Conservation (phyloP, 2,329 filamentous ascomycete genomes). For the Ophiocordyceps robertsii region DNA sequence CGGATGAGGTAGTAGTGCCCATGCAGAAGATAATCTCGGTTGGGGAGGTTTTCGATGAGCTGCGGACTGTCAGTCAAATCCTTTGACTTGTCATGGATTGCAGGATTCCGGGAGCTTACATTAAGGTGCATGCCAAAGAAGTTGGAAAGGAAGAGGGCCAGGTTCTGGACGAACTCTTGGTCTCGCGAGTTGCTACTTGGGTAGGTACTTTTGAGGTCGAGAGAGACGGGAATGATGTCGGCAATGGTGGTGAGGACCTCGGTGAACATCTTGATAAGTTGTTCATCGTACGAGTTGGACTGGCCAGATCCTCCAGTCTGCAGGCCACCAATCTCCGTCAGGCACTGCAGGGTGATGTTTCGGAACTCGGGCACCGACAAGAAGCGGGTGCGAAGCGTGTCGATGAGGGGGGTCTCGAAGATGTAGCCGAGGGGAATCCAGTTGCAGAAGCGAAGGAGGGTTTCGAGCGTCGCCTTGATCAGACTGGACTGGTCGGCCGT, state of each 20-base stretch:
- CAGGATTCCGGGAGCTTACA: constrained; percentile 28
- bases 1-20: constrained; percentile 97
- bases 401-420: constrained; percentile 93
- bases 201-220: constrained; percentile 87
- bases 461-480: constrained; percentile 94
- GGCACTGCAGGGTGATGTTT: constrained; percentile 89
- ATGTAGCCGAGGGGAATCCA: constrained; percentile 99
- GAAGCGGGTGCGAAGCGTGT: constrained; percentile 84
- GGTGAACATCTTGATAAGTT: constrained; percentile 96
- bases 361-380: constrained; percentile 89
- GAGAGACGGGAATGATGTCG: constrained; percentile 77
- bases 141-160: constrained; percentile 91
- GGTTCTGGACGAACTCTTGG: constrained; percentile 94
- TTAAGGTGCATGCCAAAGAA: constrained; percentile 91
- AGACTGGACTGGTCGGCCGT: constrained; percentile 79
- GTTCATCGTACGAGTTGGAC: constrained; percentile 74
- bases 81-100: background rate
- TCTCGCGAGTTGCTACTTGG: constrained; percentile 82
- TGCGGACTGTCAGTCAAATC: constrained; percentile 18
- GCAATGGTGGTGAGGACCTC: constrained; percentile 88
- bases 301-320: constrained; percentile 63
- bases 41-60: constrained; percentile 92
- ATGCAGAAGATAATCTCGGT: constrained; percentile 86
- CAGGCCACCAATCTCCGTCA: constrained; percentile 92
- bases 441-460: constrained; percentile 89